Evolutionary conservation across 192 early-diverging fungal genomes (phyloP).

Genomic region (Coemansia sp.): DNA sequence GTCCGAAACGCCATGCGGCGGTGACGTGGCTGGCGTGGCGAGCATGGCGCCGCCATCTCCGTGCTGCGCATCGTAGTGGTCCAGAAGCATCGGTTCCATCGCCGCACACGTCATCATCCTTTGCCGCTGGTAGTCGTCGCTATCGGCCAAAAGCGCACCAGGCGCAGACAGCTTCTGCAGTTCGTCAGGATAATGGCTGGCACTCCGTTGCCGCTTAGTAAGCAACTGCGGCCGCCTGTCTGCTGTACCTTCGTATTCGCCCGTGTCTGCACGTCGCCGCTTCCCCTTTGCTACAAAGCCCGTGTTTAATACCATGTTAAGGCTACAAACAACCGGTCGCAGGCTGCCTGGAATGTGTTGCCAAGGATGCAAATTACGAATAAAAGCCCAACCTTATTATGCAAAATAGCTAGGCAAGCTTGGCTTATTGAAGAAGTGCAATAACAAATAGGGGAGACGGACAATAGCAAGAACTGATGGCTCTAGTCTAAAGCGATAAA

Average conservation of each 20-base stretch:
- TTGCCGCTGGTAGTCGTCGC: not conserved
- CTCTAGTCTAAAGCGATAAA: not conserved
- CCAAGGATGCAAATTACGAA: not conserved
- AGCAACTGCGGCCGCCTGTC: not conserved
- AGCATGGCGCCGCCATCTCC: not conserved
- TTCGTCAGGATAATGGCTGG: not conserved
- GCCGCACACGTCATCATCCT: conserved; percentile 5
- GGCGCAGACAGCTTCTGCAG: not conserved
- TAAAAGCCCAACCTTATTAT: not conserved
- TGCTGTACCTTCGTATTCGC: not conserved
- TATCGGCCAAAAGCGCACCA: not conserved
- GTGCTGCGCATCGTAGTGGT: not conserved
- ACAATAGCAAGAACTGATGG: not conserved
- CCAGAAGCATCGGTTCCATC: conserved; percentile 1
- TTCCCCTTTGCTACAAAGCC: conserved; percentile 5
- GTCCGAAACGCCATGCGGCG: conserved; percentile 14
- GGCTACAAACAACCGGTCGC: not conserved
- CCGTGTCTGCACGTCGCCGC: conserved; percentile 6
- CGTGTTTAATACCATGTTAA: not conserved
- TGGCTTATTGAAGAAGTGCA: not conserved
- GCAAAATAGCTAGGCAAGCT: not conserved
- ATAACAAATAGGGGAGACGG: not conserved
- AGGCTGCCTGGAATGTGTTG: not conserved
- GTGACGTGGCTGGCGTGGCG: conserved; percentile 30
- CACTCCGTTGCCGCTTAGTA: not conserved